Percentiles rank a stretch among this genome's conserved stretches.
Conservation (phyloP, 2,329 filamentous ascomycete genomes). For the Karstenula rhodostoma region DNA sequence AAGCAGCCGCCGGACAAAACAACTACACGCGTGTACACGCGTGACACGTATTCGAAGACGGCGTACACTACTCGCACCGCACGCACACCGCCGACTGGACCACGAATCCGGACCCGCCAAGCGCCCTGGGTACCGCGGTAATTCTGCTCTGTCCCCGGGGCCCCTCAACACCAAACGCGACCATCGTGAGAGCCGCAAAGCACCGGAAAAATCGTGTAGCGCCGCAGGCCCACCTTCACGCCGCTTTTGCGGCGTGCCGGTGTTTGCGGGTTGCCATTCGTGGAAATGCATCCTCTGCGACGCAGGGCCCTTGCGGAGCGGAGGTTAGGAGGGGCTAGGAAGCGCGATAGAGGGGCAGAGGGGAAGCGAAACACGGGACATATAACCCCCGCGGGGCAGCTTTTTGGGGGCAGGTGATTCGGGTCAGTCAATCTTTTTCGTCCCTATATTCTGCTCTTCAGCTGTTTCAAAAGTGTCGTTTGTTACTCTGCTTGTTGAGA, state of each 20-base stretch:
- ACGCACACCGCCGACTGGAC: not conserved
- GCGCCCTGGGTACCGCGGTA: not conserved
- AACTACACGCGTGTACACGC: not conserved
- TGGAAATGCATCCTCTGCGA: slow-evolving; percentile 28
- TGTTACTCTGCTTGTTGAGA: too few relatives aligned
- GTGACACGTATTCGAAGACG: not conserved
- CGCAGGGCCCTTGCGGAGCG: slow-evolving; percentile 12
- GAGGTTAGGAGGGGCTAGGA: slow-evolving; percentile 12
- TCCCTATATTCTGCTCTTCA: not conserved
- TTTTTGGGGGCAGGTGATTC: slow-evolving; percentile 1
- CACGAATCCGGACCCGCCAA: not conserved
- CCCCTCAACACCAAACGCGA: slow-evolving; percentile 28
- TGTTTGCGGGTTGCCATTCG: slow-evolving; percentile 29
- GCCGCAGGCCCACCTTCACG: not conserved
- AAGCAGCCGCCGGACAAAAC: not conserved
- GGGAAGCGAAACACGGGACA: not conserved
- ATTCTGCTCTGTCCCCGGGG: not conserved
- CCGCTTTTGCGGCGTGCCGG: slow-evolving; percentile 11
- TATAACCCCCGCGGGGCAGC: slow-evolving; percentile 11
- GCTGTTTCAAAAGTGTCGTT: not conserved
- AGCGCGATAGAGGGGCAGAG: slow-evolving; percentile 16
- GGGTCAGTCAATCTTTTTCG: not conserved
- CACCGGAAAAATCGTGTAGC: slow-evolving; percentile 18
- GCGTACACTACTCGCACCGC: too few relatives aligned
- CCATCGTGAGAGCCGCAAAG: slow-evolving; percentile 27